Base-by-base conservation (phyloP, 495 filamentous ascomycete genomes). In the Chlorociboria aeruginascens region DNA sequence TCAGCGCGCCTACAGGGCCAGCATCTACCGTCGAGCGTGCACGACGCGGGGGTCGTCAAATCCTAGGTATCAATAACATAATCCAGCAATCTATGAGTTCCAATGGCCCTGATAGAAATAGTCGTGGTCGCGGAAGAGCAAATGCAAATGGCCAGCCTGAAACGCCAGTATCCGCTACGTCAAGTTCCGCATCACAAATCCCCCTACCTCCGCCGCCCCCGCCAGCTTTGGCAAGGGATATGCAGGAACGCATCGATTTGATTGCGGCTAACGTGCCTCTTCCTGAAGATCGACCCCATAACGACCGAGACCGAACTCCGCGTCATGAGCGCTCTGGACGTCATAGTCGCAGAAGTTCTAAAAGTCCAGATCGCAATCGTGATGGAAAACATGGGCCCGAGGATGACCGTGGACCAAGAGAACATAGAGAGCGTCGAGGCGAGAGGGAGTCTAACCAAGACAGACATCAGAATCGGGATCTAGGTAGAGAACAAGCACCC, bases 21-120 rank as follows among this genome's bases (percentile, higher is more conserved):
- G 58, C 71, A 7, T 61, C 62, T 3, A 46, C 60, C 17, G 62
- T 60, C 25, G 73, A 77, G 34, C 63, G 73, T 32, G 61, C 67
- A 17, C 61, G 69, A 33, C 57, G 55, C 29, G 56, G 61, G 12
- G 52, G 47, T 54, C 60, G 74, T 45, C 70, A 74, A 47, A 54
- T 78, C 11, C 62, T 65, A 1, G 69, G 69, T 25, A 76, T 78
- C 13, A 72, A 76, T 46, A 72, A 55, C 41, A 74, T 66, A 41
- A 64, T 77, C 2, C 66, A 70, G 52, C 66, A 69, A 53, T 62
- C 60, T 7, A 61, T 54, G 53, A 63, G 49, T 59, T 61, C 33
- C 56, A 58, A 39, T 63, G 60, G 11, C 4, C 49, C 45, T n/a
- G 47, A 51, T 32, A 39, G 47, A 11, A 53, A 47, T 20, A 38